A percentile compares a stretch with the other conserved stretches of the same genome.
Conservation (phyloP, 2,329 filamentous ascomycete genomes). For the Botryotinia narcissicola region DNA sequence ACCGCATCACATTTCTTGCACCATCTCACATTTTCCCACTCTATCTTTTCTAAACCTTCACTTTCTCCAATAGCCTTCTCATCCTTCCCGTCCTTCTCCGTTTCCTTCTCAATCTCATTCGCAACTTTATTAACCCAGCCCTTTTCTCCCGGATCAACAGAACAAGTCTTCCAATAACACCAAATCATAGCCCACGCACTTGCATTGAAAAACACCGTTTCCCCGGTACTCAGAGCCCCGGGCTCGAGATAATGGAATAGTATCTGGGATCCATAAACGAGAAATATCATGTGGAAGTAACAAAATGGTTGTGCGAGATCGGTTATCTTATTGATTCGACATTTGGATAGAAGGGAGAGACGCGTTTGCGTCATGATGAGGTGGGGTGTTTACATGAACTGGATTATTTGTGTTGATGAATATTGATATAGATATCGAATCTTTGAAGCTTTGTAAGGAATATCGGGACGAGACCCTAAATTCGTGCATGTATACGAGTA, state of each 20-base stretch:
- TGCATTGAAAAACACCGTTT: conserved; percentile 64
- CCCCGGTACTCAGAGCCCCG: conserved; percentile 54
- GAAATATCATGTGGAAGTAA: conserved; percentile 63
- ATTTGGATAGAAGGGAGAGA: conserved; percentile 10
- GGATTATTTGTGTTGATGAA: not conserved
- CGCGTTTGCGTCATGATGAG: conserved; percentile 15
- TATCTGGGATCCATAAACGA: conserved; percentile 70
- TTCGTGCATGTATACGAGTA: not conserved
- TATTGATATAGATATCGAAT: not conserved
- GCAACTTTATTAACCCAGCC: conserved; percentile 32
- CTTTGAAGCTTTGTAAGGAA: not conserved
- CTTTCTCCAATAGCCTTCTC: conserved; percentile 32
- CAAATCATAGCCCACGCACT: conserved; percentile 47
- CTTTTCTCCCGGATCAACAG: conserved; percentile 57
- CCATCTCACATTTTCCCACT: conserved; percentile 50
- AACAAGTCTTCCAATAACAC: conserved; percentile 62
- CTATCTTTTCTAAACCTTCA: conserved; percentile 16
- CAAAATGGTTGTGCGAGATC: conserved; percentile 67
- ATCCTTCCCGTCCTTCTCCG: conserved; percentile 14
- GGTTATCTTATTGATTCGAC: conserved; percentile 26
- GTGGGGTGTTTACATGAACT: not conserved
- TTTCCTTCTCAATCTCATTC: conserved; percentile 1
- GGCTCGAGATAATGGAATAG: conserved; percentile 63
- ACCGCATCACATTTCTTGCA: conserved; percentile 72
- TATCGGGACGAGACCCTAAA: not conserved